Evolutionary conservation across 179 eudicot genomes (phyloP).

Genomic region (Dionaea muscipula): DNA sequence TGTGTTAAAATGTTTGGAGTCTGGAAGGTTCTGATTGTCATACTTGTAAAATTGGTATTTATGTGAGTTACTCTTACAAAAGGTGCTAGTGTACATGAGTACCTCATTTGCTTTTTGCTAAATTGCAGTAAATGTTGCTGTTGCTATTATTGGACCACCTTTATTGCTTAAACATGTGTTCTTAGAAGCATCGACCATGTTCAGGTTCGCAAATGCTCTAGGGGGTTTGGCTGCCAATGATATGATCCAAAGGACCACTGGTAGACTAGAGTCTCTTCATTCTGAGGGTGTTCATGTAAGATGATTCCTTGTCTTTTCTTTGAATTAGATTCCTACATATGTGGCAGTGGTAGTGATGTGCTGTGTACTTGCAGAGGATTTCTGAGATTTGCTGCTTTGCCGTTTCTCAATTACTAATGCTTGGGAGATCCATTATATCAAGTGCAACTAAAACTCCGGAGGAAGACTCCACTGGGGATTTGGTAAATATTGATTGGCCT

Average conservation of each 20-base stretch:
- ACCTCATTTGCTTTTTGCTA: no score
- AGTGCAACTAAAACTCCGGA: constrained; percentile 49
- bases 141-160: no score
- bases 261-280: constrained; percentile 87
- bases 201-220: constrained; percentile 74
- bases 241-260: constrained; percentile 65
- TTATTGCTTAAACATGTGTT: no score
- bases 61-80: no score
- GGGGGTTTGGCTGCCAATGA: constrained; percentile 68
- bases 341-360: neutral
- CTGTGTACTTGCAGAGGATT: constrained; percentile 49
- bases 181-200: constrained; percentile 3
- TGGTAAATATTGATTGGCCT: constrained; percentile 60
- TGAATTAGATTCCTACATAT: neutral
- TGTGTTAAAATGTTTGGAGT: no score
- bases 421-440: constrained; percentile 75
- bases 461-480: constrained; percentile 35
- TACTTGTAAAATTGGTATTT: no score
- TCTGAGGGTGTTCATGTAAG: constrained; percentile 98
- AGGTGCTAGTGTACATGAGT: no score
- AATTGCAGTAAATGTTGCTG: no score
- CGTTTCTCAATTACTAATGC: constrained; percentile 66
- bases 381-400: constrained; percentile 90
- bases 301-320: constrained; percentile 3
- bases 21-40: no score